Evolutionary conservation across 2,329 filamentous ascomycete species (phyloP).

Genomic region (Capronia americana): DNA sequence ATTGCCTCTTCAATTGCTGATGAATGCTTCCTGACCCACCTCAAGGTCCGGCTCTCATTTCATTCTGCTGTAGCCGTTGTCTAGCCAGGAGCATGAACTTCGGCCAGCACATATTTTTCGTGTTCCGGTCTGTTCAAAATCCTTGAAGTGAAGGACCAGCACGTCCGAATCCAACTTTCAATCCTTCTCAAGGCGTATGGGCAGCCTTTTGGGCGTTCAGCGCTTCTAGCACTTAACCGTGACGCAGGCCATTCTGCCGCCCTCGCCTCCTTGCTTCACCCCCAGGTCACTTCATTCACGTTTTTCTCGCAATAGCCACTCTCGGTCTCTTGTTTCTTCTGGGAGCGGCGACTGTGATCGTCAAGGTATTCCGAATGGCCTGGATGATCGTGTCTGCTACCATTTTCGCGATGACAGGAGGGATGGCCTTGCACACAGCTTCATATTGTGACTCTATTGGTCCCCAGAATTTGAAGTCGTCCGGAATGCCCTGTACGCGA

Average conservation of each 20-base stretch:
- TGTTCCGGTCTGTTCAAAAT: no score
- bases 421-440: slow-evolving; percentile 28
- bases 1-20: neutral
- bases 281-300: neutral
- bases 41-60: neutral
- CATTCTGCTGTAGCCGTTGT: no score
- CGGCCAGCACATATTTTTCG: no score
- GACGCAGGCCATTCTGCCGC: no score
- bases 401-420: slow-evolving; percentile 25
- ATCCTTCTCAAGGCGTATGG: neutral
- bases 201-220: neutral
- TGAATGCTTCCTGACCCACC: neutral
- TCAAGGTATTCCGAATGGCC: slow-evolving; percentile 4
- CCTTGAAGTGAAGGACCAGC: no score
- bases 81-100: no score
- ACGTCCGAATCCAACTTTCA: neutral
- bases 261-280: neutral
- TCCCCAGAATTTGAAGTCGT: slow-evolving; percentile 33
- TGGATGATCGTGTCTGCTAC: slow-evolving; percentile 18
- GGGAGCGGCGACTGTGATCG: neutral
- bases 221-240: no score
- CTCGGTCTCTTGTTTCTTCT: slow-evolving; percentile 5
- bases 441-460: slow-evolving; percentile 22
- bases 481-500: slow-evolving; percentile 34
- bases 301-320: neutral